Evolutionary conservation across 2,329 filamentous ascomycete genomes (phyloP), one percentile per base, ranked within the genome.

Genomic region (Venturia asperata): DNA sequence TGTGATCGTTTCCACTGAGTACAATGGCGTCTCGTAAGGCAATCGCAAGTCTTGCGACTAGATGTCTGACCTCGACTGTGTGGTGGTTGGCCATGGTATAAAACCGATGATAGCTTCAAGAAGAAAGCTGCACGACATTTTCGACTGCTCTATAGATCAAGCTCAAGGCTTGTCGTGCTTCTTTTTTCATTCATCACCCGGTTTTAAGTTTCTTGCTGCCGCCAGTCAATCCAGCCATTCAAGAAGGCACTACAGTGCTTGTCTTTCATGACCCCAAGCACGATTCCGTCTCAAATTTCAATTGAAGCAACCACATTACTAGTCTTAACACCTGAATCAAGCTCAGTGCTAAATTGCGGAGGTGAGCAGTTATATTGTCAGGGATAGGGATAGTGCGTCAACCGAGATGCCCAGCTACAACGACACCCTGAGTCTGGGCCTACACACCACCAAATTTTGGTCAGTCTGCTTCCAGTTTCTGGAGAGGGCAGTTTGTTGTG

Each of bases 351-450:
- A 27, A 15, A 30, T 37, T 58, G 52, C 52, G 52, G 52, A 58
- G 52, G 52, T 58, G 52, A n/a, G 52, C 52, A 58, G 27, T 3
- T n/a, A 37, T 58, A 58, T 58, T 58, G 19, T 37, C 52, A 58
- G 52, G 52, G 52, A 21, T 58, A 58, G 52, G 52, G 52, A 58
- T 58, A 58, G 27, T 58, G 37, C 30, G 1, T 58, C 30, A 37
- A 58, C 6, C 52, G 30, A 58, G 15, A 58, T 58, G 52, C 19
- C 30, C 15, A 58, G 30, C 52, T 58, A 34, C 30, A 37, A 58
- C 52, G 52, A 58, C 52, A 37, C 30, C 30, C 52, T 37, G 30
- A 58, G 6, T 21, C 30, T 37, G 27, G 19, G n/a, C 17, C n/a
- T 37, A 17, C 52, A 58, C 52, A 58, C 27, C 15, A 58, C 30